Base-by-base conservation (phyloP, 176 grass and related monocot genomes). In the Rhynchospora breviuscula region DNA sequence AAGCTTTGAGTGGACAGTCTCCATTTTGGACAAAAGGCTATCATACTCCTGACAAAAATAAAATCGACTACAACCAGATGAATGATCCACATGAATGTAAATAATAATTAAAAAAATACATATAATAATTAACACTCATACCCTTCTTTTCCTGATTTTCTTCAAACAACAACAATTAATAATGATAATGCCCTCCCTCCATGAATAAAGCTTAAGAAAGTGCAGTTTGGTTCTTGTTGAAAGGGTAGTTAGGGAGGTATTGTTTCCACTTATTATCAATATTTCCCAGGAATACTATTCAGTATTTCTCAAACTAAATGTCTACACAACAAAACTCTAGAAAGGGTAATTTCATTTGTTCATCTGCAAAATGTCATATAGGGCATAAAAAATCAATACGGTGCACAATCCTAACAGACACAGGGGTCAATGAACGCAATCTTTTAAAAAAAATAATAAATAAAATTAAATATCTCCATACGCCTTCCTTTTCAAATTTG, bases 11-110 rank as follows among this genome's bases (percentile, higher is more conserved):
- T 93, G 66, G 18, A 95, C 81, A 49, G 33, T 78, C 61, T 85
- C 89, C 6, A 65, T 85, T 46, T 81, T 82, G 58, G 86, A 87
- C 84, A 98, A 64, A 81, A 98, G 89, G 76, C 89, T 86, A 79
- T 95, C 92, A 21, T 91, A 95, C 52, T 93, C 89, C 95, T 98
- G 79, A n/a, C 23, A 72, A 87, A 87, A 81, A 80, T 51, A 64
- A 82, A 8, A 31, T 17, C 0, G 3, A 77, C 35, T 31, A 77
- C 6, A 54, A 47, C 54, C 49, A 26, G 49, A 12, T 19, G 49
- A 77, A 53, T 56, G 29, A 10, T 69, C 67, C 2, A 4, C 73
- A 56, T 15, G 11, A 76, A 76, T 53, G 2, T 11, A 51, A 25
- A 11, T 48, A 49, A 13, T 51, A 9, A 74, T 12, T 52, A 74